Evolutionary conservation across 192 early-diverging fungal genomes (phyloP).

Genomic region (Umbelopsis vinacea): DNA sequence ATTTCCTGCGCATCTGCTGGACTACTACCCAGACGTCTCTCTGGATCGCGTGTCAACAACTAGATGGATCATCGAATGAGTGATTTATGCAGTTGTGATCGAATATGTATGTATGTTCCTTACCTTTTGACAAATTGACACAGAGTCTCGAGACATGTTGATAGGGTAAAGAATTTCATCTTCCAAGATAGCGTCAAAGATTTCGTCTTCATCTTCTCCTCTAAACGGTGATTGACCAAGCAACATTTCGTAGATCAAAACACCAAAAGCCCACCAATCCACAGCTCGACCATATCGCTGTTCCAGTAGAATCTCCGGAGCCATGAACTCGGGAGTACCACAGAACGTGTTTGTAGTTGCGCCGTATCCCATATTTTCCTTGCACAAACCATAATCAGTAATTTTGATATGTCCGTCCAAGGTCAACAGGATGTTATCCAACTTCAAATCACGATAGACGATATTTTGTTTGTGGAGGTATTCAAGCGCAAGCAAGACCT

Average conservation of each 20-base stretch:
- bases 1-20: conserved; percentile 70
- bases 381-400: conserved; percentile 88
- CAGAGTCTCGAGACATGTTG: conserved; percentile 69
- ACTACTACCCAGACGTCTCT: conserved; percentile 65
- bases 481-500: conserved; percentile 92
- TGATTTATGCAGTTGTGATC: too few relatives aligned
- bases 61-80: conserved; percentile 29
- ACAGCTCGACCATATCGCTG: conserved; percentile 79
- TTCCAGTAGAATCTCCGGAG: conserved; percentile 80
- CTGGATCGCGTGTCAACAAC: conserved; percentile 74
- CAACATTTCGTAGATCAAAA: conserved; percentile 68
- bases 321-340: conserved; percentile 90
- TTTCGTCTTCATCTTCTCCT: conserved; percentile 85
- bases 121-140: conserved; percentile 67
- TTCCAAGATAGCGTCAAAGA: conserved; percentile 83
- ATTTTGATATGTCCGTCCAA: conserved; percentile 84
- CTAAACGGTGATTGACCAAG: conserved; percentile 76
- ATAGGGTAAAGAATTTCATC: conserved; percentile 77
- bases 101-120: background rate
- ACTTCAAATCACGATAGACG: conserved; percentile 85
- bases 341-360: conserved; percentile 78
- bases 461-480: conserved; percentile 95
- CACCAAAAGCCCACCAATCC: conserved; percentile 84
- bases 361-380: conserved; percentile 75
- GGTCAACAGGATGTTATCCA: conserved; percentile 82